Evolutionary conservation across 768 basidiomycete species (phyloP).

Genomic region (Phanerochaete carnosa): DNA sequence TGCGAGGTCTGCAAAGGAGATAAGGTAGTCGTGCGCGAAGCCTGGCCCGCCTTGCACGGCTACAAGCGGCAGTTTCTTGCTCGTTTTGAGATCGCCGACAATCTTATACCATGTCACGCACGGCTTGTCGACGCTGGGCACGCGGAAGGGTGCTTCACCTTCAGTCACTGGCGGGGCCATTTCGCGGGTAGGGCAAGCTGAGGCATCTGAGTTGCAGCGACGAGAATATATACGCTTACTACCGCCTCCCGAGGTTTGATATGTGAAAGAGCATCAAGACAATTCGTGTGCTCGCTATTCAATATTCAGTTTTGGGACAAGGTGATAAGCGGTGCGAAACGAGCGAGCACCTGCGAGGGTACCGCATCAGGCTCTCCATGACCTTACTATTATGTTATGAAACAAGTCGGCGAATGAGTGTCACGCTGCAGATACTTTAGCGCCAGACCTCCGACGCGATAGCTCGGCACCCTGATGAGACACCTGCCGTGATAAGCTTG

Average conservation of each 20-base stretch:
- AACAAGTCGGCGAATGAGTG: neutral
- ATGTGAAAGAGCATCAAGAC: too few species aligned
- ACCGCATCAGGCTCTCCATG: too few species aligned
- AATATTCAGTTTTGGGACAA: too few species aligned
- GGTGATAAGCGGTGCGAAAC: too few species aligned
- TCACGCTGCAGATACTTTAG: too few species aligned
- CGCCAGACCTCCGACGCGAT: too few species aligned
- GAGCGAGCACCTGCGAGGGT: too few species aligned
- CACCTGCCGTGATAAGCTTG: too few species aligned
- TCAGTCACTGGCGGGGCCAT: neutral
- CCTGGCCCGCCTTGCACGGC: slow-evolving; percentile 48
- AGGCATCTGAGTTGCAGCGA: neutral
- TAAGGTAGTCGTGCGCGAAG: slow-evolving; percentile 37
- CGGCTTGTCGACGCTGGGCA: slow-evolving; percentile 17
- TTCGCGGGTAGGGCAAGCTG: neutral
- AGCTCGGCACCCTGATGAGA: too few species aligned
- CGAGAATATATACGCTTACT: neutral
- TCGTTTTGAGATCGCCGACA: slow-evolving; percentile 36
- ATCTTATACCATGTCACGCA: slow-evolving; percentile 45
- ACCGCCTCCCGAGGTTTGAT: too few species aligned
- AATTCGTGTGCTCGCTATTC: too few species aligned
- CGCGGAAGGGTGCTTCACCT: slow-evolving; percentile 11
- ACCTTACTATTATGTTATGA: neutral
- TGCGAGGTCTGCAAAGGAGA: slow-evolving; percentile 34
- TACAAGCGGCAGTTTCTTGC: slow-evolving; percentile 31